Base-by-base conservation (phyloP, 208 protist species). In the Trypanosoma scelopori region DNA sequence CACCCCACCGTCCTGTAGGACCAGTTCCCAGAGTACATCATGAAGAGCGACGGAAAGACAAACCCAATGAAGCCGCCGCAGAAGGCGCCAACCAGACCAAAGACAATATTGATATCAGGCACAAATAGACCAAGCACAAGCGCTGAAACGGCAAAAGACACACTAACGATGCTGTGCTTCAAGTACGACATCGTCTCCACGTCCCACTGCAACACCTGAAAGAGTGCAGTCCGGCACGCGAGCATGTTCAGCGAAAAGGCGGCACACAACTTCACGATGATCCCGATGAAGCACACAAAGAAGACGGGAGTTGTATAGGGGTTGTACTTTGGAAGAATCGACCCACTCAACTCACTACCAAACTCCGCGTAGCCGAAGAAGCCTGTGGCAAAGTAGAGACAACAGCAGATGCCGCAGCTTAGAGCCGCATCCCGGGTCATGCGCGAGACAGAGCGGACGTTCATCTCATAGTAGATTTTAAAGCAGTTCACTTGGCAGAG, bases 11-110 rank as follows among this genome's bases (percentile, higher is more conserved):
- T 70, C 42, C 53, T 52, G 9, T 65, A 47, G 12, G 12, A 57
- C 74, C 73, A 87, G 80, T 82, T 81, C 77, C 81, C 82, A 84
- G 96, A 98, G 90, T 93, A 97, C 93, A 98, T 92, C 94, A 89
- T 91, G 88, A 97, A 97, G 89, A 98, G 92, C 88, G 91, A 92
- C 2, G 86, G 84, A 55, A 89, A 69, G 47, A 79, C 42, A 53
- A 90, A 90, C 5, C 79, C 73, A 42, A 93, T 71, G 57, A 87
- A 77, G 25, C 79, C 77, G n/a, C 81, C 78, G 47, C 74, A 81
- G 41, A 90, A 49, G 30, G 53, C 62, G 12, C 86, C 83, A 22
- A 80, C 64, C 12, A 93, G 63, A 23, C 76, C 76, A 60, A 93
- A 93, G 22, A 87, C 79, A 16, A 85, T 69, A 22, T 77, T 61